A percentile compares a stretch with the other conserved stretches of the same genome.
Evolutionary conservation across 768 basidiomycete species (phyloP).

Genomic region (Suillus americanus): DNA sequence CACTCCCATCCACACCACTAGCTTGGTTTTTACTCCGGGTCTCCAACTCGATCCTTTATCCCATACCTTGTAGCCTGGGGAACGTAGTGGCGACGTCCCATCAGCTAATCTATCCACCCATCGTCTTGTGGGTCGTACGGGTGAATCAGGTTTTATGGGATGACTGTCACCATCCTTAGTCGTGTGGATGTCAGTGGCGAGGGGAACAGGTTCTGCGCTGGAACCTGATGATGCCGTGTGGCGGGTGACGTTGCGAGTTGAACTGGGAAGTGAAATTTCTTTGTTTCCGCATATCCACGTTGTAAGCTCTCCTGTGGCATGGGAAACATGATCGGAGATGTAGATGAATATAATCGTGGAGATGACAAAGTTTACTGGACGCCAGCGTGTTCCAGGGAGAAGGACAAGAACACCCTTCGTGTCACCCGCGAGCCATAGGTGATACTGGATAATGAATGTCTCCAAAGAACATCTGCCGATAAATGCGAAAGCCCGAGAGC

Average conservation of each 20-base stretch:
- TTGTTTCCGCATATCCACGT: conserved; percentile 47
- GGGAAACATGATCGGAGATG: conserved; percentile 72
- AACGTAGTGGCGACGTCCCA: conserved; percentile 17
- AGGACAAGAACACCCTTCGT: conserved; percentile 80
- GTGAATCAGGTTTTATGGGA: conserved; percentile 40
- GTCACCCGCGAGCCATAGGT: conserved; percentile 83
- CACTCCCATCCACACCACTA: conserved; percentile 39
- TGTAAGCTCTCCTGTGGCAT: conserved; percentile 74
- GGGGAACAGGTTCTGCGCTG: conserved; percentile 14
- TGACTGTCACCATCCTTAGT: conserved; percentile 26
- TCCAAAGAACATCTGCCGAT: conserved; percentile 88
- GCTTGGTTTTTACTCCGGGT: conserved; percentile 43
- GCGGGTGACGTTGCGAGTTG: conserved; percentile 12
- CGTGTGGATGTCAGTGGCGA: conserved; percentile 7
- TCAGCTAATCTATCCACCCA: conserved; percentile 56
- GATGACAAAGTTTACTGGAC: conserved; percentile 75
- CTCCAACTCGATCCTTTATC: conserved; percentile 29
- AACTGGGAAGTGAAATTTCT: conserved; percentile 24
- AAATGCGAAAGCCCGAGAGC: conserved; percentile 71
- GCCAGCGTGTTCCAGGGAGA: conserved; percentile 70
- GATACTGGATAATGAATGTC: conserved; percentile 90
- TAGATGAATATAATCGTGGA: conserved; percentile 81
- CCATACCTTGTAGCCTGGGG: conserved; percentile 33
- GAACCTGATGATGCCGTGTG: background rate
- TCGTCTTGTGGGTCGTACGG: conserved; percentile 35